Evolutionary conservation across 2,329 filamentous ascomycete genomes (phyloP), one percentile per base, ranked within the genome.

Genomic region (Pseudogymnoascus sp.): DNA sequence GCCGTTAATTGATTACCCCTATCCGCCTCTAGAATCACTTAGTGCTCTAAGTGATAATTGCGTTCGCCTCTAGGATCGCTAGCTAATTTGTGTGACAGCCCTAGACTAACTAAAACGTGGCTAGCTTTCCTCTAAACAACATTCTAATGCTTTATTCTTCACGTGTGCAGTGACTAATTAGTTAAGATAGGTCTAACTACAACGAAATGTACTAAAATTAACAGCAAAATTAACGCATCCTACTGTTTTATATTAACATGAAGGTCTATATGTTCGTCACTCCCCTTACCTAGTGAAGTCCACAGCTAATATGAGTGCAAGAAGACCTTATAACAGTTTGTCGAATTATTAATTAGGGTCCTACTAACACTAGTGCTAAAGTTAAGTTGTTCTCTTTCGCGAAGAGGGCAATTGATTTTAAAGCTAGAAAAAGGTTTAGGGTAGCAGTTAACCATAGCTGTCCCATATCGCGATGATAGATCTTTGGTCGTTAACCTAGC

Each of bases 221-320:
- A 42, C 38, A 42, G 9, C 1, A 42, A 42, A 21, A 21, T 42
- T 17, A 42, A 42, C 38, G 21, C 38, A 42, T 42, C 38, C 38
- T 7, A 4, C 38, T 42, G 38, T 42, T 21, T 42, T 38, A 13
- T 42, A 42, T 21, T 42, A 42, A 42, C 17, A 42, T 4, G 17
- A 42, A 42, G 1, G 38, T 42, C 38, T 42, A 17, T 42, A 42
- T 42, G 4, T 21, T 21, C 38, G 0, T 42, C 10, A 42, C 38
- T 42, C 21, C 38, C 38, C 38, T 42, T 42, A 42, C 38, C 38
- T 42, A 9, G 38, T 42, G 38, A 21, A 42, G 38, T 42, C 38
- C 17, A 11, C 17, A 17, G 38, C 38, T 9, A 42, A 42, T 42
- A 42, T 42, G 38, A 42, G 38, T 42, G 2, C 38, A 42, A 19